These are phyloP conservation scores for Trichoderma sp. DNA, from an alignment of 2,329 filamentous ascomycete genomes.

Conservation along the genomic window DNA sequence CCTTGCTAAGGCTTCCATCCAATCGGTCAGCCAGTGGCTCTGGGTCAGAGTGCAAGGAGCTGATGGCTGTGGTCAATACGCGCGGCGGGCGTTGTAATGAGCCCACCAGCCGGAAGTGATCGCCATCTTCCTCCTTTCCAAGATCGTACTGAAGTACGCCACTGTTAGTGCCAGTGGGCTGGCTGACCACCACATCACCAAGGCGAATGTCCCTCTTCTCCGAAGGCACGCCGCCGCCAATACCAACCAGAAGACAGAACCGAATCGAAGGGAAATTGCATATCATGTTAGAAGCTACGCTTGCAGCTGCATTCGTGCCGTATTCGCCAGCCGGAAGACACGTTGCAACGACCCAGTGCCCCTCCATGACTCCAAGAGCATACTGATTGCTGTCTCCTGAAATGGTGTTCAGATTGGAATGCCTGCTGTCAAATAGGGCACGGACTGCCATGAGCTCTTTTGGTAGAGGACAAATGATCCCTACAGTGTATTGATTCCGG, in stretches of 20 bases:
- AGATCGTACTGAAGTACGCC: constrained; percentile 1
- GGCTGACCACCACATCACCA: constrained; percentile 16
- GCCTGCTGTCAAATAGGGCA: neutral
- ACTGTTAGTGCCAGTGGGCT: neutral
- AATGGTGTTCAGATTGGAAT: accelerated
- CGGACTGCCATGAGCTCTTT: neutral
- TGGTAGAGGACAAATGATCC: neutral
- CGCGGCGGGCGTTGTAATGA: neutral
- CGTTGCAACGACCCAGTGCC: neutral
- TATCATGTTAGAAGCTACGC: neutral
- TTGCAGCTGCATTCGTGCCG: neutral
- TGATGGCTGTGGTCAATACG: neutral
- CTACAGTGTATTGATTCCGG: neutral
- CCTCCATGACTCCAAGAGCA: neutral
- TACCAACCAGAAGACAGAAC: constrained; percentile 4
- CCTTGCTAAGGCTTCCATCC: neutral
- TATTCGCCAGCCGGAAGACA: neutral
- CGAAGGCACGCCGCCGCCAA: neutral
- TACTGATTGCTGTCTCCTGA: neutral
- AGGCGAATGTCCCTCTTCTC: constrained; percentile 4
- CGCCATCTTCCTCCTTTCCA: neutral
- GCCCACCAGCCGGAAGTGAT: neutral
- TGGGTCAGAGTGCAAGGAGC: neutral
- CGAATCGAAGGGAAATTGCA: constrained; percentile 1
- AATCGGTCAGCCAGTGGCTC: neutral